Base-by-base conservation (phyloP, 1,284 basidiomycete species). In the Cryptococcus deneoformans region DNA sequence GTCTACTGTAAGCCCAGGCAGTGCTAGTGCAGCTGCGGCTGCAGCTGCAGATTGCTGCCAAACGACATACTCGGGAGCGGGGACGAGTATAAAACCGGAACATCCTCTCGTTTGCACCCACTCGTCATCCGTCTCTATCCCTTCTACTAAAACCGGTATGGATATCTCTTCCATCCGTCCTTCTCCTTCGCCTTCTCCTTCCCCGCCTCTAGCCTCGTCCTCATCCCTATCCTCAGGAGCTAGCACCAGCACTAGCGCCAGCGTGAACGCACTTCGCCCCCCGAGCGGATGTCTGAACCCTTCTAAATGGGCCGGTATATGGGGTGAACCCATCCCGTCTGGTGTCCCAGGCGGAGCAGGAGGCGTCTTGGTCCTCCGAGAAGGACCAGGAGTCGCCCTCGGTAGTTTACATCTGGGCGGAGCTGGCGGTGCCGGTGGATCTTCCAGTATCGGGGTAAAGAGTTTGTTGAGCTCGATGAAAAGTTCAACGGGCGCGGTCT, bases 241-340 rank as follows among this genome's bases (percentile, higher is more conserved):
- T 36, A 47, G 46, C 38, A 54, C n/a, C 63, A 20, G 29, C 29
- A 29, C 29, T 5, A 5, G 29, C 29, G 5, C 29, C 3, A 5
- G 29, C 29, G 62, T 65, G 42, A 49, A 60, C 4, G 43, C 54
- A n/a, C 36, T 63, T 10, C 54, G 58, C 14, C 63, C 75, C 0
- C 77, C 77, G 0, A 60, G 59, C 16, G 77, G 77, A 2, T 78
- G 77, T 61, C 64, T 75, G 36, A 71, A 75, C 47, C 77, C 77
- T 5, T 70, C 68, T 2, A 78, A 77, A 57, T 78, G 77, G 77
- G 68, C 71, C 1, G 77, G 77, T 0, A 78, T 78, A 53, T 78
- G 75, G 74, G 77, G 77, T 14, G 77, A 78, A 52, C 62, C 72
- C 5, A 60, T 76, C 6, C 66, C 68, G 1, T 61, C 70, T 39